Percentiles rank a stretch among this genome's conserved stretches.
Evolutionary conservation across 805 yeast species (phyloP).

Genomic region (Kazachstania viticola): DNA sequence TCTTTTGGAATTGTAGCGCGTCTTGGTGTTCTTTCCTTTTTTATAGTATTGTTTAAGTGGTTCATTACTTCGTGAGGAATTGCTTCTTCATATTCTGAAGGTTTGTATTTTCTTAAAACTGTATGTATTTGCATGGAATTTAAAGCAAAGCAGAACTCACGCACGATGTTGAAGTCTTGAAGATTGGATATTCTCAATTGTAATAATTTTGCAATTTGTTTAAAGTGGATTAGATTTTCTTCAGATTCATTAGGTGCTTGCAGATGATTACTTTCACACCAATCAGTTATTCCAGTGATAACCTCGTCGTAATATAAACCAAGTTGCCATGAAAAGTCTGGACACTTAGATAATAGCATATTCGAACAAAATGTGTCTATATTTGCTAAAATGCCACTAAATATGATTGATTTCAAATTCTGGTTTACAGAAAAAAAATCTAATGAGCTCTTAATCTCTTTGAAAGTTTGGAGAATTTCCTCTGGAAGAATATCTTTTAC

Average conservation of each 20-base stretch:
- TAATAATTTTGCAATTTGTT: conserved; percentile 6
- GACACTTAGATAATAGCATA: conserved; percentile 6
- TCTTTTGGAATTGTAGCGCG: no score
- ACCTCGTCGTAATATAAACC: conserved; percentile 5
- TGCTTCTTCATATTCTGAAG: conserved; percentile 3
- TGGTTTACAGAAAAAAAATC: no score
- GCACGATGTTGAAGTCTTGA: conserved; percentile 5
- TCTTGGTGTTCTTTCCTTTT: conserved; percentile 1
- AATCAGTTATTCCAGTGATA: conserved; percentile 2
- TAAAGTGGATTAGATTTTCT: conserved; percentile 3
- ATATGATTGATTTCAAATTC: no score
- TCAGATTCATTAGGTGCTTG: no score
- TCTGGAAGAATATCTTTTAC: no score
- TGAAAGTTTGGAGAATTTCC: no score
- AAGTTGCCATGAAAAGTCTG: conserved; percentile 6
- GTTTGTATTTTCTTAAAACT: conserved; percentile 7
- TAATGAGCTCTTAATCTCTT: no score
- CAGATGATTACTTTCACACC: conserved; percentile 1
- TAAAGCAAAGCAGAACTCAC: conserved; percentile 7
- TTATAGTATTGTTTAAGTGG: conserved; percentile 5
- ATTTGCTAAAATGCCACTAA: conserved; percentile 1
- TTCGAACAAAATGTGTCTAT: conserved; percentile 6
- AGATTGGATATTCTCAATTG: conserved; percentile 8
- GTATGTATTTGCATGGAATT: conserved; percentile 7
- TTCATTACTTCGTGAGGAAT: conserved; percentile 7